A percentile compares a stretch with the other conserved stretches of the same genome.
These are phyloP conservation scores for Hymenotorrendiella dingleyae DNA, from an alignment of 2,329 filamentous ascomycete genomes.

Conservation along the genomic window DNA sequence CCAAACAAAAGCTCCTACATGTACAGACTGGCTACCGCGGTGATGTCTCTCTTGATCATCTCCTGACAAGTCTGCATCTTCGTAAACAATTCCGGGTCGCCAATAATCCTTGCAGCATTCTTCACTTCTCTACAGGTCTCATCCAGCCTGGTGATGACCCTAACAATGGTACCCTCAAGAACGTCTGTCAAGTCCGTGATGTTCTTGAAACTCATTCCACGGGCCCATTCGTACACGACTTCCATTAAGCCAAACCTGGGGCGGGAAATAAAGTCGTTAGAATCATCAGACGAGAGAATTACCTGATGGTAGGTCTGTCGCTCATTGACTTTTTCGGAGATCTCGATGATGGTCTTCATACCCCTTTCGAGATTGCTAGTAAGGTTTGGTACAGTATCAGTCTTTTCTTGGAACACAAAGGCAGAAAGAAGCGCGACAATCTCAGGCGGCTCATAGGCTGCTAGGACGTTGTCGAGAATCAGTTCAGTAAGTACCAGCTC, in stretches of 20 bases:
- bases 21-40: conserved; percentile 80
- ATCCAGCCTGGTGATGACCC: conserved; percentile 87
- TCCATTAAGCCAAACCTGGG: conserved; percentile 92
- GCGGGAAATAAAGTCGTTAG: conserved; percentile 82
- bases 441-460: conserved; percentile 91
- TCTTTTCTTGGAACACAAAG: conserved; percentile 98
- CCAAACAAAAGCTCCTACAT: conserved; percentile 49
- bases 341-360: conserved; percentile 77
- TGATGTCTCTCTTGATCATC: conserved; percentile 94
- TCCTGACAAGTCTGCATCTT: conserved; percentile 99
- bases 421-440: conserved; percentile 90
- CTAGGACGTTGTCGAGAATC: conserved; percentile 92
- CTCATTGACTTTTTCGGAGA: conserved; percentile 87
- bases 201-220: conserved; percentile 96
- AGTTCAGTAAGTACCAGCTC: conserved; percentile 94
- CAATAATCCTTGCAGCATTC: conserved; percentile 91
- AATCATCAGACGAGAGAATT: conserved; percentile 81
- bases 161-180: conserved; percentile 92
- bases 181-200: conserved; percentile 96
- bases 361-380: conserved; percentile 78
- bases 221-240: conserved; percentile 97
- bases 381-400: conserved; percentile 71
- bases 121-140: conserved; percentile 97
- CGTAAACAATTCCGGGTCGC: conserved; percentile 83
- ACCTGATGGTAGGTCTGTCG: conserved; percentile 89